A percentile compares a stretch with the other conserved stretches of the same genome.
Evolutionary conservation across 176 grass and related monocot genomes (phyloP).

Genomic region (Puya raimondii): DNA sequence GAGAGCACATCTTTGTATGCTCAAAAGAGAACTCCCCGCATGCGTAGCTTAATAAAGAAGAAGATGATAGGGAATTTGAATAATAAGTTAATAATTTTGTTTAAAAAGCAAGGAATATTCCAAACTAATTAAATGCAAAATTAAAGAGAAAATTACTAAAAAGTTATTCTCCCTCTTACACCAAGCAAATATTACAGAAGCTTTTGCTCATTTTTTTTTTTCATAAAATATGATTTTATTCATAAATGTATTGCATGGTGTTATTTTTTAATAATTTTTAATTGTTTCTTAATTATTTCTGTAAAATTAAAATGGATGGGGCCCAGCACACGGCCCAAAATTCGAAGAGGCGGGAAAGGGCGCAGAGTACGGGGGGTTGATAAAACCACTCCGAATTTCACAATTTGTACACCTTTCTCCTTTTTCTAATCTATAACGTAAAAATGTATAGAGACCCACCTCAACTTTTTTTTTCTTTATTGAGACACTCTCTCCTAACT

Average conservation of each 20-base stretch:
- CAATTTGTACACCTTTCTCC: not conserved
- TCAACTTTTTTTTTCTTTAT: too few species aligned
- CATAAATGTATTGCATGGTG: too few species aligned
- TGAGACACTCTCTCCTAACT: too few species aligned
- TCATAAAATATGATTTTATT: not conserved
- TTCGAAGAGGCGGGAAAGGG: too few species aligned
- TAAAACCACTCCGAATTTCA: not conserved
- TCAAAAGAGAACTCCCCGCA: not conserved
- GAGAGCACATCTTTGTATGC: conserved; percentile 1
- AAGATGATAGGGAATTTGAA: not conserved
- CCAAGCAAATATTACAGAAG: not conserved
- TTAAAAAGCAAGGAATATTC: not conserved
- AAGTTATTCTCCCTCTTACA: not conserved
- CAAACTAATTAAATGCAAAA: not conserved
- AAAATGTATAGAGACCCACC: too few species aligned
- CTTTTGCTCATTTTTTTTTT: not conserved
- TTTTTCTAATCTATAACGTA: not conserved
- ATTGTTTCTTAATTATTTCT: too few species aligned
- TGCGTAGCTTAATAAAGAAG: not conserved
- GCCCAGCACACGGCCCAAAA: not conserved
- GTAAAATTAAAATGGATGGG: not conserved
- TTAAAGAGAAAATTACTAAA: not conserved
- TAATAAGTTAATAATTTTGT: not conserved
- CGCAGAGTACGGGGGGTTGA: not conserved
- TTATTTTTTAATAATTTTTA: too few species aligned